These are phyloP conservation scores for Leonotis leonurus DNA, from an alignment of 257 asterid species.

Conservation along the genomic window DNA sequence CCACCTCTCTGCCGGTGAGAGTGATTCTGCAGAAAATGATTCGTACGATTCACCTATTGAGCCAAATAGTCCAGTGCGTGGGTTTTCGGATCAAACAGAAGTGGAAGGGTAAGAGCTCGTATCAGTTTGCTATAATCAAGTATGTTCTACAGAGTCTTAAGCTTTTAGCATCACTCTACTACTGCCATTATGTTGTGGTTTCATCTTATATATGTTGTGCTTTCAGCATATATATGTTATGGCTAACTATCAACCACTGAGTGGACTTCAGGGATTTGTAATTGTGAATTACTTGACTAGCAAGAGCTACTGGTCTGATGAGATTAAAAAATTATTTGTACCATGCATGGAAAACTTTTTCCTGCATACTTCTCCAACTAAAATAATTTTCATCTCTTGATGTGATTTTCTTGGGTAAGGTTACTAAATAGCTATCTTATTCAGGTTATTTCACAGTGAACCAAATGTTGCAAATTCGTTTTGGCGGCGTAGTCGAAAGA, in stretches of 20 bases:
- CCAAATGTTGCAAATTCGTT: conserved; percentile 64
- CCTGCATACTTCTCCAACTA: background rate
- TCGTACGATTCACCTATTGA: conserved; percentile 81
- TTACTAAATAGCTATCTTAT: conserved; percentile 15
- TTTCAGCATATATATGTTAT: conserved; percentile 19
- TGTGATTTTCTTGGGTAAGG: conserved; percentile 11
- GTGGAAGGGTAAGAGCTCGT: conserved; percentile 57
- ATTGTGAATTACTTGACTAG: conserved; percentile 1
- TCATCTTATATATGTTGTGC: conserved; percentile 21
- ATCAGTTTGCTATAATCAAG: conserved; percentile 2
- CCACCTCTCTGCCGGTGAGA: conserved; percentile 70
- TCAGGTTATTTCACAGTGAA: conserved; percentile 66
- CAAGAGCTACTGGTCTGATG: background rate
- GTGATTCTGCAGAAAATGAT: conserved; percentile 70
- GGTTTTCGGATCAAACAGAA: conserved; percentile 47
- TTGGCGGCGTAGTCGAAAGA: conserved; percentile 67
- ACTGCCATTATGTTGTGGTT: conserved; percentile 12
- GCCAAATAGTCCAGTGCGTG: conserved; percentile 73
- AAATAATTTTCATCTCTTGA: background rate
- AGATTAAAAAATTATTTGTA: background rate
- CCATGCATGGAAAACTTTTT: background rate
- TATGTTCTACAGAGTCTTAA: background rate
- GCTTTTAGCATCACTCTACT: conserved; percentile 15
- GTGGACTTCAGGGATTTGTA: background rate
- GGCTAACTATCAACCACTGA: background rate